phyloP scores from a whole-genome alignment of 352 stramenopile genomes.

The Phytophthora tentaculata region DNA sequence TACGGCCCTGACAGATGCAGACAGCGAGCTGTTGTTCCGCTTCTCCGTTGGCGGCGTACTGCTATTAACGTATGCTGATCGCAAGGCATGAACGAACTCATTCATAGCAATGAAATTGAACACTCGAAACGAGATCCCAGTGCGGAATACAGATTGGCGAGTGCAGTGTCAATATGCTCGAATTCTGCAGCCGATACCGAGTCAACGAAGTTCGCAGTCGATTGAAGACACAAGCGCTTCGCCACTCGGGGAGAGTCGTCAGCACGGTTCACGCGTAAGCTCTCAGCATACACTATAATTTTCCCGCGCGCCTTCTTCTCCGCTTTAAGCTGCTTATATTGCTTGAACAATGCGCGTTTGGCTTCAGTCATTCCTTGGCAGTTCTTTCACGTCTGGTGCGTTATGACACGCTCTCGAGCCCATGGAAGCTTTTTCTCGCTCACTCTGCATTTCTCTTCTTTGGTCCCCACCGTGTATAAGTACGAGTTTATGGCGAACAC shows the following conservation, averaged over 20 bases:
- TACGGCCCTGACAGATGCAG: no score
- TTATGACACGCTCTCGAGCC: not conserved
- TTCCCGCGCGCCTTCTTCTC: no score
- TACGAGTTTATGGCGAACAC: not conserved
- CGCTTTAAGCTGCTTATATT: not conserved
- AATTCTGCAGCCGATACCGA: no score
- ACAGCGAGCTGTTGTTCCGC: no score
- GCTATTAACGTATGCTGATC: no score
- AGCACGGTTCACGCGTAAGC: no score
- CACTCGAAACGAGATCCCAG: conserved; percentile 1
- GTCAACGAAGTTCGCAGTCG: not conserved
- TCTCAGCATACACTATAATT: no score
- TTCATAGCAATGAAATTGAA: no score
- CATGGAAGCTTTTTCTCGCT: not conserved
- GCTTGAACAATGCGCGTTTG: not conserved
- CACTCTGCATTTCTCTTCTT: not conserved
- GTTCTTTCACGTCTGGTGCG: not conserved
- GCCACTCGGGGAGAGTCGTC: not conserved
- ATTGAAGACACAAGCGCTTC: not conserved
- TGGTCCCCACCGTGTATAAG: not conserved
- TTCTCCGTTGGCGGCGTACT: no score
- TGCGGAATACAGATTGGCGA: no score
- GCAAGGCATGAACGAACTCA: no score
- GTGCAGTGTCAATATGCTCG: no score
- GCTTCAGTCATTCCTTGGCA: not conserved